phyloP scores from a whole-genome alignment of 176 grass and related monocot species.

The Triticum monococcum region DNA sequence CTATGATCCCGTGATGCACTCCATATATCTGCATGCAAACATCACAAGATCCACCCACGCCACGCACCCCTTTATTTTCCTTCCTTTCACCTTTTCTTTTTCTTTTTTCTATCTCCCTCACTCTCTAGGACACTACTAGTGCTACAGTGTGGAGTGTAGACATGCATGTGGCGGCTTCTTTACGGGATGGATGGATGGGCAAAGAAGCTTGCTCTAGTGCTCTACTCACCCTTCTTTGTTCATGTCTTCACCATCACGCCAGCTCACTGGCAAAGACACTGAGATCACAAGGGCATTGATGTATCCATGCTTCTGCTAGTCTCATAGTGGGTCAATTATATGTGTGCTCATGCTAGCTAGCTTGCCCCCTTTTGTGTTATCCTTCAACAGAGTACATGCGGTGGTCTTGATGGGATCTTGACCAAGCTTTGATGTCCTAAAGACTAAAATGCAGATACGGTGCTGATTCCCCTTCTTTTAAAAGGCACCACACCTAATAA shows the following conservation, averaged over 20 bases:
- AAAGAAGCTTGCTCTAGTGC: conserved; percentile 9
- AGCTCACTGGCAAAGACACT: conserved; percentile 10
- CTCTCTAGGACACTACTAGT: neutral
- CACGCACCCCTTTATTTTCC: neutral
- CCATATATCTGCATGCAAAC: neutral
- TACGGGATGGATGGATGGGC: neutral
- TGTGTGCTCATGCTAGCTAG: neutral
- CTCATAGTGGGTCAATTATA: neutral
- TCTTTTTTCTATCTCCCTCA: no score
- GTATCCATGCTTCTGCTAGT: conserved; percentile 1
- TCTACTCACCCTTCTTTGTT: conserved; percentile 15
- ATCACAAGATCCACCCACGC: neutral
- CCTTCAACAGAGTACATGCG: conserved; percentile 6
- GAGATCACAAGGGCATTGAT: conserved; percentile 21
- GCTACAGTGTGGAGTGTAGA: neutral
- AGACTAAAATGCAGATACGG: neutral
- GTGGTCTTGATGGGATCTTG: conserved; percentile 44
- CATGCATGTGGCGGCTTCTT: conserved; percentile 18
- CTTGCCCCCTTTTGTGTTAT: conserved; percentile 8
- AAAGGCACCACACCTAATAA: neutral
- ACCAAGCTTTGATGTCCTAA: neutral
- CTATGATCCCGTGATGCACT: neutral
- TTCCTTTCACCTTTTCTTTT: neutral
- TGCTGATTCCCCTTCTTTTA: neutral
- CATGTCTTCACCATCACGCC: conserved; percentile 28